These are phyloP conservation scores for Russula sp. DNA, from an alignment of 768 basidiomycete genomes.

Conservation along the genomic window DNA sequence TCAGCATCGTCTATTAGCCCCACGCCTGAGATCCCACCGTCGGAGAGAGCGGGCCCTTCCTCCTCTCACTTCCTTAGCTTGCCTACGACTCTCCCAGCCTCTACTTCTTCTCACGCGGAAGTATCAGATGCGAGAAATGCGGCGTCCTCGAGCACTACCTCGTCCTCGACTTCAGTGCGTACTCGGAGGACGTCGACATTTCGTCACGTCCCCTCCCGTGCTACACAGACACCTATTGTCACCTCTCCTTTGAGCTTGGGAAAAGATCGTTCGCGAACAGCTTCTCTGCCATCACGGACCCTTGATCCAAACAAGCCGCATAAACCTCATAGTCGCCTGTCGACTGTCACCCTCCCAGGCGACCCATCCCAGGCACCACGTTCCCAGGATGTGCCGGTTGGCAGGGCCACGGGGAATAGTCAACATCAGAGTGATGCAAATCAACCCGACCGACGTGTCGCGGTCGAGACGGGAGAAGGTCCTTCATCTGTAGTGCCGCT, in stretches of 20 bases:
- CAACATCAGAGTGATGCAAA: neutral
- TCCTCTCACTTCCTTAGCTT: neutral
- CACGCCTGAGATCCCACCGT: neutral
- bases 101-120: neutral
- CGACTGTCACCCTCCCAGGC: conserved; percentile 18
- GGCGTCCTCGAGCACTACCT: conserved; percentile 3
- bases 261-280: conserved; percentile 17
- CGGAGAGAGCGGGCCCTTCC: neutral
- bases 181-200: conserved; percentile 43
- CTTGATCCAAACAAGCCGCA: conserved; percentile 15
- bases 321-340: conserved; percentile 17
- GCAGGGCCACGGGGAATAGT: neutral
- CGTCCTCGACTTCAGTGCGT: conserved; percentile 2
- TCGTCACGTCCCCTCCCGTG: conserved; percentile 40
- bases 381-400: conserved; percentile 1
- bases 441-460: neutral
- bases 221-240: conserved; percentile 24
- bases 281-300: conserved; percentile 20
- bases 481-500: neutral
- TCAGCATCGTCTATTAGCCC: neutral
- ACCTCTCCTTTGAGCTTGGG: conserved; percentile 33
- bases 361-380: conserved; percentile 1
- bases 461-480: neutral
- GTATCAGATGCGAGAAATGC: neutral
- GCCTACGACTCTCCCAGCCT: neutral